Percentiles rank a stretch among this genome's conserved stretches.
phyloP scores from a whole-genome alignment of 2,329 filamentous ascomycete species.

The Salinomyces thailandicus region DNA sequence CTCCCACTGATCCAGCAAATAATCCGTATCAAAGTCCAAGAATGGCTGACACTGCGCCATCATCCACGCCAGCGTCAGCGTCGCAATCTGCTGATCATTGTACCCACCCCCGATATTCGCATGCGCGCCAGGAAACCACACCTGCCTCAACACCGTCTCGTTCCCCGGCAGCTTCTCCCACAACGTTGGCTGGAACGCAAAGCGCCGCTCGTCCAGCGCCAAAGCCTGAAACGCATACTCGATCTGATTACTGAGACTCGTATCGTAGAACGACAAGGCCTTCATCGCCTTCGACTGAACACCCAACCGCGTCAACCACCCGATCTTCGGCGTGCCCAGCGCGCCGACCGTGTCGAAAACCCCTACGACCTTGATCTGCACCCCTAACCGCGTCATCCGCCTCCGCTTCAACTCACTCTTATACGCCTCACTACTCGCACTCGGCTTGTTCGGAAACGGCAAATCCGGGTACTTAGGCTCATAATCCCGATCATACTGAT shows the following conservation, averaged over 20 bases:
- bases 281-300: conserved; percentile 24
- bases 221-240: conserved; percentile 37
- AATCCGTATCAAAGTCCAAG: conserved; percentile 38
- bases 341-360: conserved; percentile 38
- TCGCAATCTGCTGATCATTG: conserved; percentile 37
- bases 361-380: conserved; percentile 33
- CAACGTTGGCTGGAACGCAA: conserved; percentile 31
- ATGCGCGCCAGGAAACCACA: conserved; percentile 41
- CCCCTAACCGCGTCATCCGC: conserved; percentile 24
- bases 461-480: conserved; percentile 35
- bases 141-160: conserved; percentile 35
- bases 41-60: conserved; percentile 41
- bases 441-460: conserved; percentile 39
- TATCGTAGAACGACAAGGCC: conserved; percentile 40
- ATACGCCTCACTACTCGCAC: conserved; percentile 33
- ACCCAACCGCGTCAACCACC: conserved; percentile 27
- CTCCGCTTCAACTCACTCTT: conserved; percentile 29
- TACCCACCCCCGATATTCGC: conserved; percentile 37
- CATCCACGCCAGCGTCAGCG: conserved; percentile 49
- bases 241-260: conserved; percentile 30
- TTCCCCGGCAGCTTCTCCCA: conserved; percentile 36
- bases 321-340: conserved; percentile 38
- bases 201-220: conserved; percentile 33
- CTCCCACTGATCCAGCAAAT: conserved; percentile 38
- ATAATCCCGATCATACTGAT: conserved; percentile 34